Evolutionary conservation across 768 basidiomycete species (phyloP).

Genomic region (Erythrobasidium yunnanense): DNA sequence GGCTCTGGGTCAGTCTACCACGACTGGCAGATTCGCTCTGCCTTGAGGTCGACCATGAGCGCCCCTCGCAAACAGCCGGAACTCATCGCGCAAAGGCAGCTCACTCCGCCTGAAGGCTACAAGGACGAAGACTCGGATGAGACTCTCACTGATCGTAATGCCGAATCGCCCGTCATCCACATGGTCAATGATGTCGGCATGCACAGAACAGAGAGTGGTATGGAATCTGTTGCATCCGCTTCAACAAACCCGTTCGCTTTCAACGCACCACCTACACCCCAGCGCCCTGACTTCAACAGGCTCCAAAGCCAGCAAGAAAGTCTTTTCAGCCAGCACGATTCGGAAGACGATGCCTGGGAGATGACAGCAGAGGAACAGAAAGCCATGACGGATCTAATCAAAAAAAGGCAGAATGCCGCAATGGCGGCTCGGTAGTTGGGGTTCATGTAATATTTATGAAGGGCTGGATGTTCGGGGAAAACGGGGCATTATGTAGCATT

Average conservation of each 20-base stretch:
- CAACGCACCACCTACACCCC: background rate
- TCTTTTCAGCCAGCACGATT: background rate
- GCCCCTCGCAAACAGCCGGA: background rate
- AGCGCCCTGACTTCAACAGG: background rate
- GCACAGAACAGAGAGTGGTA: background rate
- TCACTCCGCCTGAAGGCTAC: background rate
- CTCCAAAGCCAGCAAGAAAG: background rate
- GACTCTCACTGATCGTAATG: background rate
- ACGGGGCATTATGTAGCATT: no score
- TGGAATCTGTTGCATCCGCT: background rate
- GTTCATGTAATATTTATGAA: no score
- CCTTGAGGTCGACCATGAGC: background rate
- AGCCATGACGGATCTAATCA: background rate
- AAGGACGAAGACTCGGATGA: background rate
- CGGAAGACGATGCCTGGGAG: background rate
- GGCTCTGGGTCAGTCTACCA: background rate
- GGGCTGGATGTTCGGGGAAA: no score
- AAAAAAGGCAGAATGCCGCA: background rate
- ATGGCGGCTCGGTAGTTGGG: background rate
- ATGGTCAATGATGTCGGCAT: background rate
- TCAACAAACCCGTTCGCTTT: background rate
- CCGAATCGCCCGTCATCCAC: background rate
- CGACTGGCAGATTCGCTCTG: background rate
- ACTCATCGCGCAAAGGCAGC: background rate
- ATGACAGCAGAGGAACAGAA: background rate